These are phyloP conservation scores for Tilletia setariae DNA, from an alignment of 1,284 basidiomycete genomes.

Conservation along the genomic window DNA sequence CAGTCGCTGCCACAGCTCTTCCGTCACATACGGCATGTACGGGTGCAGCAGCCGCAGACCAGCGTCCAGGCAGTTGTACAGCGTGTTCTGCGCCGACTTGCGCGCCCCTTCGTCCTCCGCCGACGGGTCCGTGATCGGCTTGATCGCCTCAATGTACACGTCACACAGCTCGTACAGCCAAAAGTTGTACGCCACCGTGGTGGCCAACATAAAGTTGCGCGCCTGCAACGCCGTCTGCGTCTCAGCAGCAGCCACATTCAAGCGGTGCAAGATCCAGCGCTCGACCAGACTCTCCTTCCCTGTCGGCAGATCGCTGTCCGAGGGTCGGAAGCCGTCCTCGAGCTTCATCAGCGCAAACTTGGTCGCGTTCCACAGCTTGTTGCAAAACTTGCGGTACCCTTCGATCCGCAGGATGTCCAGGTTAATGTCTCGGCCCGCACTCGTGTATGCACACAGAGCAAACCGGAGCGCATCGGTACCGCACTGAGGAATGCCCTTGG, in stretches of 20 bases:
- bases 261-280: conserved; percentile 91
- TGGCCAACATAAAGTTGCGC: conserved; percentile 90
- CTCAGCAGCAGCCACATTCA: conserved; percentile 75
- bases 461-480: conserved; percentile 95
- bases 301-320: conserved; percentile 64
- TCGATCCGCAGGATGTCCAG: conserved; percentile 94
- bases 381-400: conserved; percentile 97
- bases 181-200: conserved; percentile 81
- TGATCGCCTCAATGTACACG: conserved; percentile 92
- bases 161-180: conserved; percentile 99
- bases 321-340: conserved; percentile 46
- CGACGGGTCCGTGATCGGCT: conserved; percentile 67
- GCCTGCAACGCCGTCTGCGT: conserved; percentile 73
- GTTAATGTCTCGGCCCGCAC: conserved; percentile 60
- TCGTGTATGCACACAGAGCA: conserved; percentile 88
- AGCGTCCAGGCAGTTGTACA: conserved; percentile 89
- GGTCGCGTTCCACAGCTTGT: conserved; percentile 99
- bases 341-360: conserved; percentile 71
- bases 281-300: conserved; percentile 89
- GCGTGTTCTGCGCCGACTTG: conserved; percentile 85
- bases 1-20: conserved; percentile 96
- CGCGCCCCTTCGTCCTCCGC: conserved; percentile 71
- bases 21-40: conserved; percentile 98
- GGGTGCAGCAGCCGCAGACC: conserved; percentile 89
- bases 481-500: conserved; percentile 97